These are phyloP conservation scores for Sphagnum tenellum DNA, from an alignment of 225 moss, liverwort and hornwort species.

Conservation along the genomic window DNA sequence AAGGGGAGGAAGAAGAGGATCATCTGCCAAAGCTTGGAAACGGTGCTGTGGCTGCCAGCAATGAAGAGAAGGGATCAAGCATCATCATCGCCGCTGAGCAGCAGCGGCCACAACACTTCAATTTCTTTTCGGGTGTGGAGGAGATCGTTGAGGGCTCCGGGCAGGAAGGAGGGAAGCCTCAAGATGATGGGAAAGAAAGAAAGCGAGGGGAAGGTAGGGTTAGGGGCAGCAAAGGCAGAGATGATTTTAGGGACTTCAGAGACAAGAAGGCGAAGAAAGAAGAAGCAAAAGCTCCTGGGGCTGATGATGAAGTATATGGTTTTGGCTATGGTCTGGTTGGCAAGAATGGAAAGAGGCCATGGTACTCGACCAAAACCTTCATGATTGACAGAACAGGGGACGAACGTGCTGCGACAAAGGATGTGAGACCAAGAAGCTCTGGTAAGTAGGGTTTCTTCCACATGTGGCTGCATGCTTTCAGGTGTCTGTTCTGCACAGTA, in stretches of 20 bases:
- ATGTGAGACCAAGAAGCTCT: slow-evolving; percentile 11
- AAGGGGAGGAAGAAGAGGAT: slow-evolving; percentile 15
- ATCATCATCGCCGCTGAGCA: slow-evolving; percentile 26
- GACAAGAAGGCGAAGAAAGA: slow-evolving; percentile 50
- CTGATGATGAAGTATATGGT: slow-evolving; percentile 72
- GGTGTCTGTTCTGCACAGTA: background rate
- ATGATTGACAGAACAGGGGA: slow-evolving; percentile 43
- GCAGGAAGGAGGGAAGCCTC: slow-evolving; percentile 20
- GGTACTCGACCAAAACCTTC: slow-evolving; percentile 67
- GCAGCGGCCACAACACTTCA: slow-evolving; percentile 54
- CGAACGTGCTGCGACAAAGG: slow-evolving; percentile 10
- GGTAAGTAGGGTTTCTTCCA: slow-evolving; percentile 13
- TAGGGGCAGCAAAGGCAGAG: slow-evolving; percentile 25
- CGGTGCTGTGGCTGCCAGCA: slow-evolving; percentile 5
- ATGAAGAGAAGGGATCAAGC: slow-evolving; percentile 3
- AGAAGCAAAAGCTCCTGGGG: slow-evolving; percentile 59
- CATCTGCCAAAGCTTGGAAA: slow-evolving; percentile 9
- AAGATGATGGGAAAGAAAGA: slow-evolving; percentile 2
- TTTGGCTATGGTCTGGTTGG: slow-evolving; percentile 66
- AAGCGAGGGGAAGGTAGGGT: slow-evolving; percentile 9
- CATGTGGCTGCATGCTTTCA: background rate
- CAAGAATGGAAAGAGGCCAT: slow-evolving; percentile 69
- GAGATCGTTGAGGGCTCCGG: slow-evolving; percentile 25
- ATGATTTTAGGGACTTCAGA: slow-evolving; percentile 30
- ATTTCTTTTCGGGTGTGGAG: slow-evolving; percentile 54